Base-by-base conservation (phyloP, 805 yeast genomes). In the Jamesozyma hellenica region DNA sequence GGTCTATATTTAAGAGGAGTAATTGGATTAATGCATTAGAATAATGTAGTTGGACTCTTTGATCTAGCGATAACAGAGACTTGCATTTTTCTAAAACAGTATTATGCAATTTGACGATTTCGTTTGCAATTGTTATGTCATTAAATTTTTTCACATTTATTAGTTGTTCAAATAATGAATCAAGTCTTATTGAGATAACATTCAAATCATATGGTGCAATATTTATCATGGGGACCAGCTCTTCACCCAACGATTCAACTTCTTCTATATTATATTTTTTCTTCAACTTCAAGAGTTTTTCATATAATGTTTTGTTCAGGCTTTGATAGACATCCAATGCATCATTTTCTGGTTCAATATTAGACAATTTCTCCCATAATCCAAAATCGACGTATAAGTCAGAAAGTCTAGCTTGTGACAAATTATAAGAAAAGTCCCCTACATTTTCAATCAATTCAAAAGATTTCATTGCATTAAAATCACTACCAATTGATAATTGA, bases 321-420 rank as follows among this genome's bases (percentile, higher is more conserved):
- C 36, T 32, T 11, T 42, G 36, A n/a, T 47, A 39, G 34, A 47
- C 41, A 18, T 52, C 42, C 17, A 41, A 33, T 6, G 48, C 23
- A 16, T 41, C 44, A 30, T 51, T 50, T 4, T 51, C 47, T 8
- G 39, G 27, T 8, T 16, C 19, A 5, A 35, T 9, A 3, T 30
- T 26, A 4, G 49, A 42, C 7, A 71, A 38, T 15, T 58, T 63
- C 0, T 64, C 67, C 50, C 71, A 65, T 17, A 64, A 63, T 2
- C 87, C 87, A 46, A 67, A 65, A 42, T 72, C 72, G 25, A 74
- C 51, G 39, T 73, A 66, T 25, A 80, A 46, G 1, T 75, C 75
- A 13, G 64, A 49, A 37, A 75, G 58, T 43, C 73, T 71, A 9
- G 54, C 58, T 36, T 65, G 63, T n/a, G 86, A 82, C 1, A 75